Conservation (phyloP, 768 basidiomycete genomes). For the Suillus ampliporus region DNA sequence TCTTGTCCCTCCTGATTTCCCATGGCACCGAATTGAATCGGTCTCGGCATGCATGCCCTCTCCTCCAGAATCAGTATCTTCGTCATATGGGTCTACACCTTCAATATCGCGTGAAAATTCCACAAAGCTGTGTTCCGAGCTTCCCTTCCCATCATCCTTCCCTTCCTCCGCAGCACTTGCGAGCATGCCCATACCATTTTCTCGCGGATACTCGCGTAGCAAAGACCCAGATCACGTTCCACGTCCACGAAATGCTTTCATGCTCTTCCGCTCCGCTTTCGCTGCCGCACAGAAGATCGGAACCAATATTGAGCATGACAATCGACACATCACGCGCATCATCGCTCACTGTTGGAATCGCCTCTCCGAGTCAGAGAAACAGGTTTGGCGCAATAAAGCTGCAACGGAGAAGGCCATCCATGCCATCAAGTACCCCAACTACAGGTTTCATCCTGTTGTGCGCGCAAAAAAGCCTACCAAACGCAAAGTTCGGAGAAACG, state of each 20-base stretch:
- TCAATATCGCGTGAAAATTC: slow-evolving; percentile 15
- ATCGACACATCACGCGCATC: slow-evolving; percentile 63
- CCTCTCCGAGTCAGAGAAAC: slow-evolving; percentile 55
- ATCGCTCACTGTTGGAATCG: slow-evolving; percentile 60
- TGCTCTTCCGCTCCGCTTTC: slow-evolving; percentile 68
- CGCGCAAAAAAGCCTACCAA: slow-evolving; percentile 51
- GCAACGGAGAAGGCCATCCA: slow-evolving; percentile 58
- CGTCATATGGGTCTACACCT: slow-evolving; percentile 15
- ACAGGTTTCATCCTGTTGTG: slow-evolving; percentile 55
- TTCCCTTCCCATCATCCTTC: slow-evolving; percentile 11
- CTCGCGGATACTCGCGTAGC: slow-evolving; percentile 34
- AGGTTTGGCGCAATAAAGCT: slow-evolving; percentile 55
- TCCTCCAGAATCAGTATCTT: slow-evolving; percentile 15
- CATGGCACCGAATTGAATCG: slow-evolving; percentile 21
- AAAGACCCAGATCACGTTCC: slow-evolving; percentile 47
- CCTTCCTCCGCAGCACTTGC: slow-evolving; percentile 29
- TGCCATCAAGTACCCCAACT: slow-evolving; percentile 53
- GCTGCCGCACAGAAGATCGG: slow-evolving; percentile 55
- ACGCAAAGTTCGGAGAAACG: slow-evolving; percentile 58
- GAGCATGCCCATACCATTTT: slow-evolving; percentile 36
- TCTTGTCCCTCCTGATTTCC: slow-evolving; percentile 19
- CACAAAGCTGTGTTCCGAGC: background rate
- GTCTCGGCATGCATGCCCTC: slow-evolving; percentile 15
- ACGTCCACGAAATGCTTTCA: slow-evolving; percentile 49
- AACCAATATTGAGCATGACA: slow-evolving; percentile 57